Percentiles rank a stretch among this genome's conserved stretches.
These are phyloP conservation scores for Arthroderma sp. DNA, from an alignment of 2,329 filamentous ascomycete genomes.

Conservation along the genomic window DNA sequence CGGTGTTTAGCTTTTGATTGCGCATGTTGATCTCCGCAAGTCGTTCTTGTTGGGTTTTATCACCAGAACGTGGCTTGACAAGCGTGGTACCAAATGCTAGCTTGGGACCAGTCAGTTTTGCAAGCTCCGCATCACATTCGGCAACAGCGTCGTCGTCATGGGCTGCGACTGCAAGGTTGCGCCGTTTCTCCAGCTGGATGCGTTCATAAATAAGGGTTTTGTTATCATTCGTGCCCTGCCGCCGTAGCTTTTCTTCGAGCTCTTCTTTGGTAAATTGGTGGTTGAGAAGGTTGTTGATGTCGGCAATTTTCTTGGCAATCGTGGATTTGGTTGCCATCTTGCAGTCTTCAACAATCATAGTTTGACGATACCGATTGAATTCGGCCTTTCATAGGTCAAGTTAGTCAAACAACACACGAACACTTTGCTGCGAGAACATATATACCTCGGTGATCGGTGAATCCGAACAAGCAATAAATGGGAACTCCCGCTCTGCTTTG, in stretches of 20 bases:
- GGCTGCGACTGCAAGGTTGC: conserved; percentile 52
- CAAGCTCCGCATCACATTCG: conserved; percentile 37
- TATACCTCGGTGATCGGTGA: conserved; percentile 67
- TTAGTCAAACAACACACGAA: conserved; percentile 1
- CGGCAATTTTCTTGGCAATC: conserved; percentile 58
- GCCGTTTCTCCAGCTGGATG: conserved; percentile 49
- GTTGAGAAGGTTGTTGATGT: conserved; percentile 67
- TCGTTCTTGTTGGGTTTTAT: conserved; percentile 60
- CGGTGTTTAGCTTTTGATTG: conserved; percentile 73
- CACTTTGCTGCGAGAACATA: conserved; percentile 3
- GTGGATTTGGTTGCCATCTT: conserved; percentile 59
- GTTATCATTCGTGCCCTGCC: conserved; percentile 53
- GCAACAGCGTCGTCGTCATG: conserved; percentile 49
- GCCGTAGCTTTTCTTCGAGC: conserved; percentile 63
- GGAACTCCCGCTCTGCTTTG: conserved; percentile 69
- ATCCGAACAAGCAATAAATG: conserved; percentile 84
- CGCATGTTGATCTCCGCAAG: conserved; percentile 71
- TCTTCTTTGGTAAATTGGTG: conserved; percentile 74
- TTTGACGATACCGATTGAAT: conserved; percentile 66
- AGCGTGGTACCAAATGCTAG: conserved; percentile 60
- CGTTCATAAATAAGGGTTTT: conserved; percentile 56
- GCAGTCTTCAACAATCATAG: conserved; percentile 58
- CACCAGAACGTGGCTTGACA: conserved; percentile 42
- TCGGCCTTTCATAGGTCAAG: conserved; percentile 46
- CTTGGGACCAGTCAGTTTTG: conserved; percentile 41